Base-by-base conservation (phyloP, 768 basidiomycete species). In the Favolaschia claudopus region DNA sequence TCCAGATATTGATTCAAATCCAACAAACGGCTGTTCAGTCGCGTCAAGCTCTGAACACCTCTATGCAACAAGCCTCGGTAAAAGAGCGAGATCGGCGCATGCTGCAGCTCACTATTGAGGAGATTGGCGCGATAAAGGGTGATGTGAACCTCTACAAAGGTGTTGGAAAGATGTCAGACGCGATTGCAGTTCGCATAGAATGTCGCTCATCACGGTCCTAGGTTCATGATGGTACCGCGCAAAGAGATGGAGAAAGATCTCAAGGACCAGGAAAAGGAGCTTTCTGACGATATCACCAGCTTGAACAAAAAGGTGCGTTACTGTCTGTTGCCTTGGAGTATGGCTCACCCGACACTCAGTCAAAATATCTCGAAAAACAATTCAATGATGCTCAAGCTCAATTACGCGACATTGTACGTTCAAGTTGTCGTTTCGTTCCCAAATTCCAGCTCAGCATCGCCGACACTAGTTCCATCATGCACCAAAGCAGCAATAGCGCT, bases 341-440 rank as follows among this genome's bases (percentile, higher is more conserved):
- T 14, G 0, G 24, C 25, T 31, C 39, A 52, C 17, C 42, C 27
- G 6, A 20, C 8, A 40, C 62, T 22, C 58, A 95, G 93, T 82
- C 87, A 24, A 96, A 96, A 75, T 96, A 90, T 72, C 82, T 97
- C 3, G 95, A 97, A 74, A 96, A 96, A 68, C 94, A 96, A 69
- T 92, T 91, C 70, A 91, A 89, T 53, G 94, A 96, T 64, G 93
- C 95, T 2, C 93, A 96, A 75, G 78, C 79, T 20, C 95, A 95
- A 69, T 77, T 96, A 48, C 86, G 89, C 39, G 93, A 95, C 70
- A 94, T 95, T 28, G 93, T 93, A 66, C 55, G 88, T 77, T 10
- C 33, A 24, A 19, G 14, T n/a, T n/a, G n/a, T n/a, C n/a, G 9
- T 27, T n/a, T 22, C 22, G 31, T 52, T 4, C 2, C 31, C 17